Evolutionary conservation across 345 rosid species (phyloP).

Genomic region (Populus davidiana): DNA sequence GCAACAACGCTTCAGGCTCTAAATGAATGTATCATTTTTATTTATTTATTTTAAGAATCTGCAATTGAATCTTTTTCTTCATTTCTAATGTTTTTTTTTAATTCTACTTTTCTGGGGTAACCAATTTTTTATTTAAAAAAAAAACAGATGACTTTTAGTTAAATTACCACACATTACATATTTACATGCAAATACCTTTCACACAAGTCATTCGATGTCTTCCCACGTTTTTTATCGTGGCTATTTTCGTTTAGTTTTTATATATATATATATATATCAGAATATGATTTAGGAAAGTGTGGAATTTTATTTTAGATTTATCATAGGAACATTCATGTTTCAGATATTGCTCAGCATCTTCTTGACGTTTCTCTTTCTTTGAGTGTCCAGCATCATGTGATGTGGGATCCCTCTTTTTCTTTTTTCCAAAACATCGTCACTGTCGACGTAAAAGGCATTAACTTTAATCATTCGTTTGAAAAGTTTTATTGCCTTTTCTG

Average conservation of each 20-base stretch:
- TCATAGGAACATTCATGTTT: not conserved
- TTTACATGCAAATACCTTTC: not conserved
- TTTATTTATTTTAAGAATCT: not conserved
- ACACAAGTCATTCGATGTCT: no score
- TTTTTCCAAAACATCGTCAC: not conserved
- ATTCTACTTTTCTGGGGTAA: not conserved
- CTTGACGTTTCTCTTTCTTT: conserved; percentile 11
- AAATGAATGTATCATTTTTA: no score
- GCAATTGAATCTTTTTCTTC: no score
- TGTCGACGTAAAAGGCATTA: conserved; percentile 7
- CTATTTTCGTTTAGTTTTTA: no score
- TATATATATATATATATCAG: no score
- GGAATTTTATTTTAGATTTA: no score
- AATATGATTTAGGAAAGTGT: no score
- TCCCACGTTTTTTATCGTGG: no score
- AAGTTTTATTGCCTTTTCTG: not conserved
- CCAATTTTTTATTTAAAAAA: not conserved
- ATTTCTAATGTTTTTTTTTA: no score
- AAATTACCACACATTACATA: not conserved
- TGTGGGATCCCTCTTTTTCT: not conserved
- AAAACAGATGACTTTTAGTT: not conserved
- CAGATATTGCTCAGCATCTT: conserved; percentile 11
- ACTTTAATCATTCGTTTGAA: conserved; percentile 10
- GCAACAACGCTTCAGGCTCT: accelerated
- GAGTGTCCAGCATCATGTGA: conserved; percentile 32